Evolutionary conservation across 2,329 filamentous ascomycete species (phyloP).

Genomic region (Monilinia fructigena): DNA sequence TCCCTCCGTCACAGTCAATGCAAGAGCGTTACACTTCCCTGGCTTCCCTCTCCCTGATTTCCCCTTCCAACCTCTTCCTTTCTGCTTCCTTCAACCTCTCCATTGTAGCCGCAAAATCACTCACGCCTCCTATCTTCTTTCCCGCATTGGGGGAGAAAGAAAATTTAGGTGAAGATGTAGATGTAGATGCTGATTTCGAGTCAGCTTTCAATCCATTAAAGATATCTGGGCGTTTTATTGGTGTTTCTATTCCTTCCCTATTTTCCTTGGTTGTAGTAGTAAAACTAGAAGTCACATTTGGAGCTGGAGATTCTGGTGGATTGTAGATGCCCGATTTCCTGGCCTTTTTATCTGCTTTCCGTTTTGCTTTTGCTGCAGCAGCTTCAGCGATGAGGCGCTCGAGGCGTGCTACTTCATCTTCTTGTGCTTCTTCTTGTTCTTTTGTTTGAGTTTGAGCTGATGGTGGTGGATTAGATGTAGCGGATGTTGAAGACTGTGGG

Average conservation of each 20-base stretch:
- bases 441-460: not conserved
- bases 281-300: constrained; percentile 10
- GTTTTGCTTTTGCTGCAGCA: constrained; percentile 43
- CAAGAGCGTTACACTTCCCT: constrained; percentile 24
- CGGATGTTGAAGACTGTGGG: not conserved
- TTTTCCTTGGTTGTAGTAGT: constrained; percentile 22
- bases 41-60: constrained; percentile 42
- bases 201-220: constrained; percentile 44
- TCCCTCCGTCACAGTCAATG: not conserved
- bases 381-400: constrained; percentile 46
- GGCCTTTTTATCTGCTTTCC: constrained; percentile 42
- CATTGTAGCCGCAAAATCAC: constrained; percentile 47
- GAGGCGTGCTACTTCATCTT: constrained; percentile 47
- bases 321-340: constrained; percentile 41
- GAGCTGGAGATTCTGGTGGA: constrained; percentile 33
- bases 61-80: constrained; percentile 51
- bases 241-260: constrained; percentile 32
- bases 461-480: not conserved
- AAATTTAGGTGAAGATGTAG: constrained; percentile 39
- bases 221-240: constrained; percentile 40
- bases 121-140: constrained; percentile 35
- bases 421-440: constrained; percentile 37
- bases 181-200: constrained; percentile 39
- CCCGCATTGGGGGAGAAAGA: constrained; percentile 37
- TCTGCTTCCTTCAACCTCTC: constrained; percentile 58